phyloP scores from a whole-genome alignment of 2,329 filamentous ascomycete genomes.

The Graphiopsis chlorocephala region DNA sequence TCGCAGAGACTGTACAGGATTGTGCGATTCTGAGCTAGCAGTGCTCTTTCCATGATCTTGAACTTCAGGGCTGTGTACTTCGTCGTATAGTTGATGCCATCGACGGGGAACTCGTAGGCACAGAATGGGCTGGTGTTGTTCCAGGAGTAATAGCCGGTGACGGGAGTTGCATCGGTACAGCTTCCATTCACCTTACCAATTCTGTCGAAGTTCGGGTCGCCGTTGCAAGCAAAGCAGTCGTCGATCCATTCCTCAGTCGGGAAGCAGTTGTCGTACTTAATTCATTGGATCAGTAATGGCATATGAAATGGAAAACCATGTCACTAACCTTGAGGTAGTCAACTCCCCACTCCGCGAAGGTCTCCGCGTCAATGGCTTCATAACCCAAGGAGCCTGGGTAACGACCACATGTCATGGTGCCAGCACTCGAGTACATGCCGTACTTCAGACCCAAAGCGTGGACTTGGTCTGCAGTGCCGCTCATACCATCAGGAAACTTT shows the following conservation, averaged over 20 bases:
- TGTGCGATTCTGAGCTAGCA: slow-evolving; percentile 31
- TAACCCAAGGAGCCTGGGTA: slow-evolving; percentile 58
- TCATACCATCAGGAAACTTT: slow-evolving; percentile 60
- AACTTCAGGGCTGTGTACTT: slow-evolving; percentile 22
- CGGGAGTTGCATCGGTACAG: slow-evolving; percentile 16
- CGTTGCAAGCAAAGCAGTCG: slow-evolving; percentile 20
- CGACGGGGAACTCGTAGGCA: slow-evolving; percentile 17
- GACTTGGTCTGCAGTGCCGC: slow-evolving; percentile 51
- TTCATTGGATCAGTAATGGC: slow-evolving; percentile 6
- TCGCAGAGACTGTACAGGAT: slow-evolving; percentile 39
- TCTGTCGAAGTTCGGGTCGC: slow-evolving; percentile 14
- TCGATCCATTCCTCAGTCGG: slow-evolving; percentile 12
- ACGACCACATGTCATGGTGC: slow-evolving; percentile 43
- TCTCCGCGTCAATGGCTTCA: slow-evolving; percentile 57
- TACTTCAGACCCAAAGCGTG: slow-evolving; percentile 59
- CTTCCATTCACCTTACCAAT: slow-evolving; percentile 17
- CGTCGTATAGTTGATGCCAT: slow-evolving; percentile 21
- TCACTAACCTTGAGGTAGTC: slow-evolving; percentile 51
- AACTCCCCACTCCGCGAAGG: slow-evolving; percentile 58
- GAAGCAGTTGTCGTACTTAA: slow-evolving; percentile 23
- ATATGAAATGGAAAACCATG: neutral
- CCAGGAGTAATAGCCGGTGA: slow-evolving; percentile 19
- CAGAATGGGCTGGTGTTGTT: slow-evolving; percentile 18
- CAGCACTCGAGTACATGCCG: slow-evolving; percentile 61
- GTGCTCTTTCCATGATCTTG: slow-evolving; percentile 23